phyloP scores from a whole-genome alignment of 1,284 basidiomycete species.

The Boletellus deceptivus region DNA sequence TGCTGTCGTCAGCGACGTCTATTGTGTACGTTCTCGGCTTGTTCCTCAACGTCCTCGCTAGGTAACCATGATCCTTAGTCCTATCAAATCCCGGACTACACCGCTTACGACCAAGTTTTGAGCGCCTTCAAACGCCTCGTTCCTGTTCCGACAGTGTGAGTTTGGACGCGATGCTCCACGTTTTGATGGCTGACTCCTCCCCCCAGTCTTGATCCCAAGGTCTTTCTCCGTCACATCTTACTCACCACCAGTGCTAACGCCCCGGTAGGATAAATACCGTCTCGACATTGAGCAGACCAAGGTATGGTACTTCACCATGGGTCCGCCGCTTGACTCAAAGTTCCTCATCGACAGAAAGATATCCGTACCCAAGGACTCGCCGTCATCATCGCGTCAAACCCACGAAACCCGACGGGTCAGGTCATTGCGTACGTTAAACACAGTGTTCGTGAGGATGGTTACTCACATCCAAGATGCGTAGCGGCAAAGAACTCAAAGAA shows the following conservation, averaged over 20 bases:
- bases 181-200: constrained; percentile 14
- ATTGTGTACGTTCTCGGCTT: constrained; percentile 48
- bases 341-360: constrained; percentile 52
- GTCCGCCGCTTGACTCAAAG: constrained; percentile 4
- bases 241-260: constrained; percentile 10
- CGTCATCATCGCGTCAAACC: constrained; percentile 88
- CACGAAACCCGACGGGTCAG: constrained; percentile 90
- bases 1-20: constrained; percentile 85
- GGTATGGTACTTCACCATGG: constrained; percentile 33
- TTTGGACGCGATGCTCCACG: constrained; percentile 12
- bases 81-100: constrained; percentile 87
- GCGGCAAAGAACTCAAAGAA: constrained; percentile 78
- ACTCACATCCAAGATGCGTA: constrained; percentile 25
- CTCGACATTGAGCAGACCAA: constrained; percentile 75
- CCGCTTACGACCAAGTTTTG: constrained; percentile 82
- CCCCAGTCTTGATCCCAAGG: constrained; percentile 57
- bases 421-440: constrained; percentile 43
- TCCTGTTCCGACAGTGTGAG: constrained; percentile 84
- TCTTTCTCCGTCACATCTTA: constrained; percentile 19
- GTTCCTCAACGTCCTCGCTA: background rate
- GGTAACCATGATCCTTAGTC: constrained; percentile 43
- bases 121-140: constrained; percentile 87
- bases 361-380: constrained; percentile 79
- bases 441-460: constrained; percentile 13
- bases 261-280: constrained; percentile 53